Base-by-base conservation (phyloP, 2,329 filamentous ascomycete species). In the Stagonosporopsis cucurbitacearum region DNA sequence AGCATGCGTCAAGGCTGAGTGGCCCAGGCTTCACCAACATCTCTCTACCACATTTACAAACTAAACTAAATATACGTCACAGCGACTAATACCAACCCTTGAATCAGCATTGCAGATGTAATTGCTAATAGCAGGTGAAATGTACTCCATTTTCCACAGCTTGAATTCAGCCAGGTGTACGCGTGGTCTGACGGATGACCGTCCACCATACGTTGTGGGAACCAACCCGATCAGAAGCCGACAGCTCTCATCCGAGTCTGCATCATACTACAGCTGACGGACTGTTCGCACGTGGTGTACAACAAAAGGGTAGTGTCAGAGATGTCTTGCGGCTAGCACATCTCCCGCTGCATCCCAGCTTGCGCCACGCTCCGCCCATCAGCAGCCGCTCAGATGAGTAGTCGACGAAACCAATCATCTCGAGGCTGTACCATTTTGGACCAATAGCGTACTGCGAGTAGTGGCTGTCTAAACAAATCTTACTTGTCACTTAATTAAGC, bases 371-470 rank as follows among this genome's bases (percentile, higher is more conserved):
- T 36, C 48, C 45, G 45, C 37, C 44, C 36, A 32, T 52, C 54
- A 57, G 43, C 49, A 67, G 54, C 57, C 51, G 51, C 59, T 57
- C 44, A 36, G 20, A 33, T 51, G 46, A 50, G 42, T 60, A 59
- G 61, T 54, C 57, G 52, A 57, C 47, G 46, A 36, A 22, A 17
- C 17, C 17, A 55, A 55, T 37, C 41, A 40, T 9, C 9, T 13
- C 17, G n/a, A 39, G 37, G 50, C 19, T 30, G 32, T 35, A 37
- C n/a, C 6, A 2, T 1, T 39, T 6, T 36, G 28, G 30, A 9
- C 62, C 63, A 66, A 63, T 63, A 49, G 47, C 55, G 61, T 59
- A 50, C 45, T 42, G 43, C 55, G 52, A 40, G 41, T 43, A 36
- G 50, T 35, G 13, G 32, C 57, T 47, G 36, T 56, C 47, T 64